Evolutionary conservation across 2,329 filamentous ascomycete species (phyloP).

Genomic region (Monosporascus sp.): DNA sequence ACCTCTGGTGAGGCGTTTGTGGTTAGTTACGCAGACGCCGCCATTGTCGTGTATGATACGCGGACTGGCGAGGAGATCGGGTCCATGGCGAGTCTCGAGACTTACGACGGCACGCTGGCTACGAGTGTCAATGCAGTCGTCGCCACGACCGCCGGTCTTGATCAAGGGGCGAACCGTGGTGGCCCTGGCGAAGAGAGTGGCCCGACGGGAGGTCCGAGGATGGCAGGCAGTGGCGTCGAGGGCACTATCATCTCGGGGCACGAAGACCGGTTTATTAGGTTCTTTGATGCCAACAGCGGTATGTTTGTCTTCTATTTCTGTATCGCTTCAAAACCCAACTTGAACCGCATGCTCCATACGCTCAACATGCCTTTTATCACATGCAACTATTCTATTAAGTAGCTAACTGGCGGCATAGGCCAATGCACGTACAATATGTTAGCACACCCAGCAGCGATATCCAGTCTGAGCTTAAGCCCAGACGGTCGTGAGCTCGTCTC

Average conservation of each 20-base stretch:
- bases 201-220: slow-evolving; percentile 66
- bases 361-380: background rate
- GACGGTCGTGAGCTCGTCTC: slow-evolving; percentile 93
- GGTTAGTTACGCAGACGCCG: slow-evolving; percentile 85
- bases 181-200: slow-evolving; percentile 68
- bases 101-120: slow-evolving; percentile 74
- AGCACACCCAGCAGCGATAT: slow-evolving; percentile 89
- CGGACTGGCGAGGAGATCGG: slow-evolving; percentile 86
- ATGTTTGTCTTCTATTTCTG: slow-evolving; percentile 36
- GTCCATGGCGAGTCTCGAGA: slow-evolving; percentile 89
- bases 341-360: background rate
- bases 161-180: slow-evolving; percentile 53
- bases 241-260: slow-evolving; percentile 95
- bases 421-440: slow-evolving; percentile 99
- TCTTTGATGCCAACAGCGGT: slow-evolving; percentile 99
- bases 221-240: slow-evolving; percentile 73
- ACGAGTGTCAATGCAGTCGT: slow-evolving; percentile 89
- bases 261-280: slow-evolving; percentile 91
- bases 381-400: background rate
- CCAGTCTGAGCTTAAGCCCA: slow-evolving; percentile 83
- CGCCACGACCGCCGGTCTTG: slow-evolving; percentile 76
- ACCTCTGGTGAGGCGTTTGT: slow-evolving; percentile 81
- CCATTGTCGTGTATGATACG: slow-evolving; percentile 88
- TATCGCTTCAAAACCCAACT: background rate
- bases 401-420: slow-evolving; percentile 46